Conservation (phyloP, 75 land plant genomes). For the Isoetes taiwanensis region DNA sequence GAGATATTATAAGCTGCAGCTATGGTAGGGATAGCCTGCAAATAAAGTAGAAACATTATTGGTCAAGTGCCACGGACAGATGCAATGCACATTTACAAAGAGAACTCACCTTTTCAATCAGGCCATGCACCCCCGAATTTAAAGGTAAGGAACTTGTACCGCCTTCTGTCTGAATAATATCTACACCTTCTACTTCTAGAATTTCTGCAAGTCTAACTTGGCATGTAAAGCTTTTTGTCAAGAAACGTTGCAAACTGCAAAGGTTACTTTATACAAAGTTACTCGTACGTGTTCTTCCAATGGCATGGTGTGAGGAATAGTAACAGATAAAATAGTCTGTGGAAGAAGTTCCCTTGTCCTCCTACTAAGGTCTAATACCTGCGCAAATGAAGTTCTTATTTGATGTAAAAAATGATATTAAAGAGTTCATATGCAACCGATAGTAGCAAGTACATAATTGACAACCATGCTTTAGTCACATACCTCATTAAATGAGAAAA, state of each 20-base stretch:
- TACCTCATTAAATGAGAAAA: conserved; percentile 71
- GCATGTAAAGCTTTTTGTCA: too few relatives aligned
- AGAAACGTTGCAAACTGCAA: too few relatives aligned
- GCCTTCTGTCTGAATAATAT: conserved; percentile 95
- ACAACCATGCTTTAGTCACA: too few relatives aligned
- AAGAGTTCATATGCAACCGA: not conserved
- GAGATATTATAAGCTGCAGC: conserved; percentile 90
- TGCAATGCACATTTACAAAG: too few relatives aligned
- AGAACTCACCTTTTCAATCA: conserved; percentile 91
- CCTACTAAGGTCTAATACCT: conserved; percentile 63
- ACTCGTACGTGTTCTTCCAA: conserved; percentile 79
- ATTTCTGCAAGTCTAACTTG: conserved; percentile 77
- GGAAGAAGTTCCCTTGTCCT: conserved; percentile 65
- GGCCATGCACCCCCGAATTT: conserved; percentile 74
- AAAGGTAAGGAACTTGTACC: conserved; percentile 68
- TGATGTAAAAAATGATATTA: too few relatives aligned
- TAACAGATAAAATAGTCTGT: conserved; percentile 56
- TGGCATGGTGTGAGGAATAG: conserved; percentile 78
- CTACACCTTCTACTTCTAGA: conserved; percentile 68
- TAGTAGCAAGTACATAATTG: too few relatives aligned
- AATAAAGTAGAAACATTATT: not conserved
- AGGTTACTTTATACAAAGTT: not conserved
- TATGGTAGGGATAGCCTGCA: conserved; percentile 73
- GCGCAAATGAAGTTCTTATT: conserved; percentile 14
- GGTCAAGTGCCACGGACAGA: not conserved